Percentiles rank a stretch among this genome's conserved stretches.
These are phyloP conservation scores for Verticillium dahliae DNA, from an alignment of 2,329 filamentous ascomycete species.

Conservation along the genomic window DNA sequence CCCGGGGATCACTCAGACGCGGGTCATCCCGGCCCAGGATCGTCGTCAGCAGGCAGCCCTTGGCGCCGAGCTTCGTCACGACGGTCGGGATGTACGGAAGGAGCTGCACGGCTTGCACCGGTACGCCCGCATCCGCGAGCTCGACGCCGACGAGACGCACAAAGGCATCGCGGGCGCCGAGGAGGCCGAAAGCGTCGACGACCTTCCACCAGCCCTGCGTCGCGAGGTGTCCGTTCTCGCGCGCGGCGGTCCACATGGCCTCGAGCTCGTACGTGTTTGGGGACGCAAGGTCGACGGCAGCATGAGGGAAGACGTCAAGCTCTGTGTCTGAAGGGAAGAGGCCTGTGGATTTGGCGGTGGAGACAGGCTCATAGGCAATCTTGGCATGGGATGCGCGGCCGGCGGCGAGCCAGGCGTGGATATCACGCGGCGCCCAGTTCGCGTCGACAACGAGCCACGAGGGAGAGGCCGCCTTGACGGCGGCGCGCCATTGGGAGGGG, in stretches of 20 bases:
- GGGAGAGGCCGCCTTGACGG: slow-evolving; percentile 51
- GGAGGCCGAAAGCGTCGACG: slow-evolving; percentile 74
- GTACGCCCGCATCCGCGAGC: slow-evolving; percentile 74
- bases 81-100: slow-evolving; percentile 83
- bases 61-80: slow-evolving; percentile 71
- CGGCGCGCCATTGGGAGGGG: slow-evolving; percentile 51
- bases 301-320: slow-evolving; percentile 47
- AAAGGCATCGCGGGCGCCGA: slow-evolving; percentile 64
- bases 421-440: slow-evolving; percentile 68
- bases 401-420: slow-evolving; percentile 61
- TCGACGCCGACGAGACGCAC: slow-evolving; percentile 57
- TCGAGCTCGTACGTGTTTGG: slow-evolving; percentile 79
- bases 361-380: slow-evolving; percentile 86
- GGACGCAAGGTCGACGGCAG: slow-evolving; percentile 67
- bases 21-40: slow-evolving; percentile 63
- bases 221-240: slow-evolving; percentile 61
- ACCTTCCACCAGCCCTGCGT: slow-evolving; percentile 68
- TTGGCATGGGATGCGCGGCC: slow-evolving; percentile 48
- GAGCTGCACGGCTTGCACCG: slow-evolving; percentile 76
- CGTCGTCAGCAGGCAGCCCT: slow-evolving; percentile 70
- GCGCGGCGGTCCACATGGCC: slow-evolving; percentile 70
- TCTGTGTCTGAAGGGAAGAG: slow-evolving; percentile 49
- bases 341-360: slow-evolving; percentile 66
- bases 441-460: slow-evolving; percentile 79
- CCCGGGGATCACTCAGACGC: slow-evolving; percentile 54